Evolutionary conservation across 2,329 filamentous ascomycete species (phyloP), one percentile per base, ranked within the genome.

Genomic region (Fusarium phyllophilum): DNA sequence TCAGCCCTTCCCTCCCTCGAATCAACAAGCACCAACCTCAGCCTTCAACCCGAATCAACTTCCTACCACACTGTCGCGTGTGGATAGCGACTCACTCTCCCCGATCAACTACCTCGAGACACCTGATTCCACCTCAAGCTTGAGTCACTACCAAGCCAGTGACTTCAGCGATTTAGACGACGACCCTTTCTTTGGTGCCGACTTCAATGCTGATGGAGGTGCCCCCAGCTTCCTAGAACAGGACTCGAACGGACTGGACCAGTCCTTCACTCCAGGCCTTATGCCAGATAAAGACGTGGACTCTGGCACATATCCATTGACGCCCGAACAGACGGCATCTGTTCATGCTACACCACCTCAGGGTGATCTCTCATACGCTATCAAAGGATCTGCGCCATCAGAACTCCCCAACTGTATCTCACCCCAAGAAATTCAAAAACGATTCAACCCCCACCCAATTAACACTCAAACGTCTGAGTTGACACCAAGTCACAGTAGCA

Each of bases 171-270:
- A 84, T 49, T 78, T 84, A 33, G 83, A 81, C 55, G 83, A 85
- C 65, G 87, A 90, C 72, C 84, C 86, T 20, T 88, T 88, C 81
- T 87, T 86, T 63, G 85, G 85, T 62, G 81, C 85, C 67, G 82
- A 88, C 78, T 88, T 89, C 70, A 82, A 82, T 77, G 78, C 82
- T 70, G 83, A 85, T 24, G 82, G 79, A 45, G 83, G 81, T 55
- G 82, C 81, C 5, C 85, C 87, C 15, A 83, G 83, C 20, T 88
- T 89, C 65, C 75, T 89, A 15, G 84, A 82, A 33, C 83, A 84
- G 52, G 56, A 77, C 68, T 52, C 72, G 64, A 61, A 66, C 61
- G 66, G 73, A 62, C 74, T 78, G 68, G 61, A 77, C 36, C 75
- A 77, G 36, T 66, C 71, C 15, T 63, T 75, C 44, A 26, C 72